Conservation (phyloP, 176 grass and related monocot species). For the Puya raimondii region DNA sequence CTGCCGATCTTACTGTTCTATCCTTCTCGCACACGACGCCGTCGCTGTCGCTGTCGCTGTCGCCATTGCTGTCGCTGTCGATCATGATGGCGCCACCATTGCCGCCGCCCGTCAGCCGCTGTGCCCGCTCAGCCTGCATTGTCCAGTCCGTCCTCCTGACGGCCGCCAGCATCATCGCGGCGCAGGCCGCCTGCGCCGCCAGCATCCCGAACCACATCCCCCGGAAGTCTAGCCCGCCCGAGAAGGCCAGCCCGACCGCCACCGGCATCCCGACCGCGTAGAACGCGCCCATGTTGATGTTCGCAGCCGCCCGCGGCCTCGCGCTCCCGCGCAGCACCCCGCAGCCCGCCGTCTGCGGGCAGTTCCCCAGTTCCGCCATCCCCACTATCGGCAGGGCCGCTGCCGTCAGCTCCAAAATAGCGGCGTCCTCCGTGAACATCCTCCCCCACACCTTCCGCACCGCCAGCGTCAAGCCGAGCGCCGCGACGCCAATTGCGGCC, state of each 20-base stretch:
- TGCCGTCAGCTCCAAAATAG: slow-evolving; percentile 34
- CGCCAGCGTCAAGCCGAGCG: slow-evolving; percentile 53
- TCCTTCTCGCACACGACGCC: too few relatives aligned
- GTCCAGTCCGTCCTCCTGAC: slow-evolving; percentile 52
- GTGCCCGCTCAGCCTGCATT: slow-evolving; percentile 55
- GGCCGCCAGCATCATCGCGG: slow-evolving; percentile 57
- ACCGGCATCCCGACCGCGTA: slow-evolving; percentile 79
- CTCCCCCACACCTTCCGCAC: slow-evolving; percentile 51
- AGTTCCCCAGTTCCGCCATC: slow-evolving; percentile 64
- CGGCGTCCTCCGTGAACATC: slow-evolving; percentile 54
- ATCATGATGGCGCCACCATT: too few relatives aligned
- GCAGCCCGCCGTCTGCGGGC: slow-evolving; percentile 79
- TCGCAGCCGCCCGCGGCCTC: slow-evolving; percentile 43
- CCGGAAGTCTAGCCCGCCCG: slow-evolving; percentile 42
- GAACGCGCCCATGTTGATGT: slow-evolving; percentile 75
- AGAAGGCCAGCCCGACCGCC: slow-evolving; percentile 53
- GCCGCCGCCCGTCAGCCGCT: slow-evolving; percentile 45
- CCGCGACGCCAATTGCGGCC: slow-evolving; percentile 40
- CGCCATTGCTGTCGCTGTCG: neutral
- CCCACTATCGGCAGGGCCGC: slow-evolving; percentile 60
- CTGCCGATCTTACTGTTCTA: too few relatives aligned
- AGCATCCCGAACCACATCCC: slow-evolving; percentile 93
- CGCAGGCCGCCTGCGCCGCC: slow-evolving; percentile 70
- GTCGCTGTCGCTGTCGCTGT: too few relatives aligned
- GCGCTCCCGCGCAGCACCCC: slow-evolving; percentile 83